Evolutionary conservation across 2,329 filamentous ascomycete genomes (phyloP).

Genomic region (Pseudogymnoascus verrucosus): DNA sequence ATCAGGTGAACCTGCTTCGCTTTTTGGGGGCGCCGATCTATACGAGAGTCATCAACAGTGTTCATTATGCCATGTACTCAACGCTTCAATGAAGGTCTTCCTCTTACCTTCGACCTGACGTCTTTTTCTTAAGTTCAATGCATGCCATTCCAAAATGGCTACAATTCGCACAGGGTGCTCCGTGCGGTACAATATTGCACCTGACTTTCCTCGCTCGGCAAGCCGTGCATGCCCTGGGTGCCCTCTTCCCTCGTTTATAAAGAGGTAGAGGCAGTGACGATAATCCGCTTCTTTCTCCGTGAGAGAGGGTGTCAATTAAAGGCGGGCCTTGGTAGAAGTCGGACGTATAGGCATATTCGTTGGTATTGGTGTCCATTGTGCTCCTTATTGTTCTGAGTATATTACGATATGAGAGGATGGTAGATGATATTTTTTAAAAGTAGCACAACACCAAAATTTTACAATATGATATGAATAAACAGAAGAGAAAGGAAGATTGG

Average conservation of each 20-base stretch:
- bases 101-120: not conserved
- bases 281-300: not conserved
- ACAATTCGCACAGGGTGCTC: conserved; percentile 14
- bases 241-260: conserved; percentile 6
- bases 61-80: not conserved
- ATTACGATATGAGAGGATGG: not conserved
- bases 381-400: not conserved
- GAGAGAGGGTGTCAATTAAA: not conserved
- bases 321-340: not conserved
- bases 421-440: not conserved
- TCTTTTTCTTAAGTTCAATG: not conserved
- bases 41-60: not conserved
- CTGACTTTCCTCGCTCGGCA: conserved; percentile 14
- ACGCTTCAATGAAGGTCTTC: not conserved
- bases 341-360: not conserved
- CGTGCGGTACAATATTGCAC: conserved; percentile 12
- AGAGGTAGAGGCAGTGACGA: not conserved
- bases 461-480: not conserved
- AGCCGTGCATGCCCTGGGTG: conserved; percentile 9
- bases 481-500: not conserved
- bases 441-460: not conserved
- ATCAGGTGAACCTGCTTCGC: not conserved
- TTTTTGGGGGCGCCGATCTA: not conserved
- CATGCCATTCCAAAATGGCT: conserved; percentile 10
- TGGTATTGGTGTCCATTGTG: not conserved